phyloP scores from a whole-genome alignment of 1,284 basidiomycete species.

The Lignosus rhinocerotis region DNA sequence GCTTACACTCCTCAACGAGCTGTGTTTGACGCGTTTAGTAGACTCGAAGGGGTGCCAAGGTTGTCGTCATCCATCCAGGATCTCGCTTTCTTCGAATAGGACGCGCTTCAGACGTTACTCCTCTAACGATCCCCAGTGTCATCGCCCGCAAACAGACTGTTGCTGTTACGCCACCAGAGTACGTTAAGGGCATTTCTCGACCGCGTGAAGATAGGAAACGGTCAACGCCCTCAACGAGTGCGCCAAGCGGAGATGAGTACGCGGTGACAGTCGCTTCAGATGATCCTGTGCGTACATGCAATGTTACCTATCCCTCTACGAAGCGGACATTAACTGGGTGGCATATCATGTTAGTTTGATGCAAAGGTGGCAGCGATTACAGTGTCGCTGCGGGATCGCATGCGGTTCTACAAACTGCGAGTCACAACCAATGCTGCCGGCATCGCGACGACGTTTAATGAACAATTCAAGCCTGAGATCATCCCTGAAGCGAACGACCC shows the following conservation, averaged over 20 bases:
- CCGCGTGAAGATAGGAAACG: constrained; percentile 41
- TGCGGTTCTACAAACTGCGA: constrained; percentile 87
- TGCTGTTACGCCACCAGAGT: constrained; percentile 42
- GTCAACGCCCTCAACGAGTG: constrained; percentile 21
- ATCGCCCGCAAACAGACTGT: constrained; percentile 67
- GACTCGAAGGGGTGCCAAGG: constrained; percentile 68
- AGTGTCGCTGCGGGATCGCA: constrained; percentile 76
- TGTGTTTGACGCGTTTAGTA: constrained; percentile 22
- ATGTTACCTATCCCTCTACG: not conserved
- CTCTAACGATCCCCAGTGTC: constrained; percentile 73
- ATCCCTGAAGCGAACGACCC: constrained; percentile 83
- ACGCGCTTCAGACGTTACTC: constrained; percentile 85
- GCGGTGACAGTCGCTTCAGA: constrained; percentile 45
- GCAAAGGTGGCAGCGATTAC: constrained; percentile 73
- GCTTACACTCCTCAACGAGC: not conserved
- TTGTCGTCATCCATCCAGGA: constrained; percentile 93
- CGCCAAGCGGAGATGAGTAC: constrained; percentile 46
- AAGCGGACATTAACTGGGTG: not conserved
- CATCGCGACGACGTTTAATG: constrained; percentile 77
- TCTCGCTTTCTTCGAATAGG: constrained; percentile 88
- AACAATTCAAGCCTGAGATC: constrained; percentile 75
- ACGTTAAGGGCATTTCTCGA: constrained; percentile 53
- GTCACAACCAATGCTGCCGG: constrained; percentile 74
- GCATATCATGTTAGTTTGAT: constrained; percentile 52
- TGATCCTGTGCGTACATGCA: constrained; percentile 54